phyloP scores from a whole-genome alignment of 768 basidiomycete genomes.

The Phaeotremella skinneri region DNA sequence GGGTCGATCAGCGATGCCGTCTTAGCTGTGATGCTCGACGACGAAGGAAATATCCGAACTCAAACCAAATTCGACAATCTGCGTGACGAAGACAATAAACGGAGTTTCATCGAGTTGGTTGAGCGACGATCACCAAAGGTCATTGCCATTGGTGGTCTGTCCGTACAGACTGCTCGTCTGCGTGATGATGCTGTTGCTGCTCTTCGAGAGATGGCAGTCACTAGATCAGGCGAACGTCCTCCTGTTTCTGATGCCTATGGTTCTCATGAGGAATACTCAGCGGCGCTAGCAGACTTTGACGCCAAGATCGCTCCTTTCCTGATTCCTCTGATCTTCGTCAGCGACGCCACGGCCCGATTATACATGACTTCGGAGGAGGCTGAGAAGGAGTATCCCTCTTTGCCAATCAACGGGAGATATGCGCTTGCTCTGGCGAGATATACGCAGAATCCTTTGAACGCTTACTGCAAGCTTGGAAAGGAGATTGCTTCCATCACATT shows the following conservation, averaged over 20 bases:
- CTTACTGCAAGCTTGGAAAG: constrained; percentile 81
- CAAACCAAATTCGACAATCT: constrained; percentile 86
- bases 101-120: constrained; percentile 78
- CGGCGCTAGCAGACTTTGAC: constrained; percentile 27
- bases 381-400: constrained; percentile 72
- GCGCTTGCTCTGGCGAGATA: constrained; percentile 92
- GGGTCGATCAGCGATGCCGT: constrained; percentile 92
- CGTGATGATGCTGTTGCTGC: constrained; percentile 42
- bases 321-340: constrained; percentile 65
- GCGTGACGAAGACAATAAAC: constrained; percentile 63
- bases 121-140: constrained; percentile 80
- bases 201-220: constrained; percentile 38
- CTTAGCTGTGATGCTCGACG: constrained; percentile 77
- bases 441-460: constrained; percentile 87
- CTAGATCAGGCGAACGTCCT: constrained; percentile 24
- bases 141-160: constrained; percentile 84
- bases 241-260: constrained; percentile 30
- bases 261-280: constrained; percentile 37
- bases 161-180: constrained; percentile 62
- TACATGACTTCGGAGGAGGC: constrained; percentile 89
- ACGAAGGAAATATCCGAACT: constrained; percentile 85
- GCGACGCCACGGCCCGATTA: constrained; percentile 87
- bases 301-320: constrained; percentile 22
- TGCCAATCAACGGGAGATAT: constrained; percentile 78
- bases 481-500: constrained; percentile 82